Evolutionary conservation across 768 basidiomycete genomes (phyloP).

Genomic region (Crassisporium funariophilum): DNA sequence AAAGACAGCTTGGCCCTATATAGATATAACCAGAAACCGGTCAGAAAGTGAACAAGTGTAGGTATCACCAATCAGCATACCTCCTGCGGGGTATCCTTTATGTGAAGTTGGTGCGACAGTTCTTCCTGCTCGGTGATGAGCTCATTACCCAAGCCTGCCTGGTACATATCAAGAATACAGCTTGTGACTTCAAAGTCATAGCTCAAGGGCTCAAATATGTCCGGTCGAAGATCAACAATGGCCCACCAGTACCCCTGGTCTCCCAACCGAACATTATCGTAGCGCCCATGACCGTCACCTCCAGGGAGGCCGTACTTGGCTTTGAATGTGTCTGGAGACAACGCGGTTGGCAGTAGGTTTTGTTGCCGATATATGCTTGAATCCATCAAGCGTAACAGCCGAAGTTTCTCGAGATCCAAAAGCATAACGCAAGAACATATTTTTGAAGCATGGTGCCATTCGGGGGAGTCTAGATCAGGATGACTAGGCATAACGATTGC

Average conservation of each 20-base stretch:
- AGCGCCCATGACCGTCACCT: slow-evolving; percentile 34
- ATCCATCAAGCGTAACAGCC: slow-evolving; percentile 48
- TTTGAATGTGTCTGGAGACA: slow-evolving; percentile 44
- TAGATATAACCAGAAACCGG: not conserved
- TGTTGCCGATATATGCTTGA: slow-evolving; percentile 39
- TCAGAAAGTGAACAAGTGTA: not conserved
- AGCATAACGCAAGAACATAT: slow-evolving; percentile 58
- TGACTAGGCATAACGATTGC: slow-evolving; percentile 48
- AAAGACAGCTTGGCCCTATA: slow-evolving; percentile 38
- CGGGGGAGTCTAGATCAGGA: slow-evolving; percentile 38
- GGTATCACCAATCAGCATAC: slow-evolving; percentile 15
- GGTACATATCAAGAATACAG: slow-evolving; percentile 50
- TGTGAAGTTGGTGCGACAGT: slow-evolving; percentile 34
- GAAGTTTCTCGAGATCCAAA: slow-evolving; percentile 48
- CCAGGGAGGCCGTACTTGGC: slow-evolving; percentile 45
- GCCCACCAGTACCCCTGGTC: slow-evolving; percentile 61
- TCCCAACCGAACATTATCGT: slow-evolving; percentile 48
- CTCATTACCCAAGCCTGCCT: slow-evolving; percentile 45
- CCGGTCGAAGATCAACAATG: slow-evolving; percentile 43
- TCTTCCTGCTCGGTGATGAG: slow-evolving; percentile 36
- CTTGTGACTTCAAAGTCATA: slow-evolving; percentile 53
- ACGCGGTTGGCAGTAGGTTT: slow-evolving; percentile 27
- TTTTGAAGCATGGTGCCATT: slow-evolving; percentile 47
- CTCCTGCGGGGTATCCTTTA: slow-evolving; percentile 41
- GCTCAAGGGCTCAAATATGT: slow-evolving; percentile 43